Base-by-base conservation (phyloP, 1,284 basidiomycete species). In the Microbotryum violaceum region DNA sequence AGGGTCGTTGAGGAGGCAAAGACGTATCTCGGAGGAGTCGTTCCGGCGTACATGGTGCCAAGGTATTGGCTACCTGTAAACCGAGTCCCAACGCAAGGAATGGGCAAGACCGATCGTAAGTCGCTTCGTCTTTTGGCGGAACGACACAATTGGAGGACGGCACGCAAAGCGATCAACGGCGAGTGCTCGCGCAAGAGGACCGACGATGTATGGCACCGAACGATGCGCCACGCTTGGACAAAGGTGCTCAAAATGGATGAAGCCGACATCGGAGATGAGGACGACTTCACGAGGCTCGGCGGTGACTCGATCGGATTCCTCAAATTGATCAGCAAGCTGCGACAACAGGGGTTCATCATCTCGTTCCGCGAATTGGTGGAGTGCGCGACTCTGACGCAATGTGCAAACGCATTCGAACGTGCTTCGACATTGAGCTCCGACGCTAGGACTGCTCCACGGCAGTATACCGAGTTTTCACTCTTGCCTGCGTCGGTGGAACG, bases 301-400 rank as follows among this genome's bases (percentile, higher is more conserved):
- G 70, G 70, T 20, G 70, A 71, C 49, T 70, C 69, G 46, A 71
- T 71, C 54, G 61, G 68, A 3, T 69, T 71, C 56, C 62, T 70
- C 62, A 63, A 62, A 58, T 52, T 67, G n/a, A 59, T 70, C 16
- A 44, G 62, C n/a, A 47, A 44, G 4, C n/a, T 70, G 0, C 51
- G 67, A 0, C 33, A 47, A 12, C 42, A 44, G 14, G 67, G 67
- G 12, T 68, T 54, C 27, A n/a, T 37, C 6, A 16, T 49, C 4
- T 42, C 57, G 4, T 71, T 69, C 57, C 57, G 54, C 6, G 57
- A 63, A 21, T 44, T 70, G 14, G 63, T 61, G 9, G 58, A 65
- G 6, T 61, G 67, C 9, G 33, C 47, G 2, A 65, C 65, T 9
- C 51, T 68, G 9, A n/a, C 27, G 4, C 49, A 53, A n/a, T 71